phyloP scores from a whole-genome alignment of 768 basidiomycete genomes.

The Leccinum subtestaceum region DNA sequence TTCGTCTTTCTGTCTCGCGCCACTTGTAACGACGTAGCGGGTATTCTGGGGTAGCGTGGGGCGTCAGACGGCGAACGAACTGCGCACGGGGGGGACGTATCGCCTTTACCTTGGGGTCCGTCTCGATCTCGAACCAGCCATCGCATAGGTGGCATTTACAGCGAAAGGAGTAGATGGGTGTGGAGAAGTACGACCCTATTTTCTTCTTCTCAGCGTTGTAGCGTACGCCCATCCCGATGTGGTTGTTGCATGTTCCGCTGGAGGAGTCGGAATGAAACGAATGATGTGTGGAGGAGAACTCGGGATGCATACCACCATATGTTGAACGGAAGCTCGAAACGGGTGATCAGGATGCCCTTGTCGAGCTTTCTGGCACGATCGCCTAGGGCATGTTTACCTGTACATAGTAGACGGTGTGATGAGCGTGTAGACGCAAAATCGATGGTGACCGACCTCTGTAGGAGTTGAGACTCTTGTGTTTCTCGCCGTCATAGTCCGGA shows the following conservation, averaged over 20 bases:
- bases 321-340: slow-evolving; percentile 95
- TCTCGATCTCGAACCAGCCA: slow-evolving; percentile 97
- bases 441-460: slow-evolving; percentile 53
- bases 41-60: slow-evolving; percentile 65
- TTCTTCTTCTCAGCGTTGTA: slow-evolving; percentile 99
- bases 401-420: not conserved
- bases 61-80: not conserved
- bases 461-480: slow-evolving; percentile 70
- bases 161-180: slow-evolving; percentile 90
- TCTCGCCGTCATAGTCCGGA: slow-evolving; percentile 68
- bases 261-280: too few species aligned
- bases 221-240: slow-evolving; percentile 99
- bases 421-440: too few species aligned
- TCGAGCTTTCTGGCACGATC: slow-evolving; percentile 93
- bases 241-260: slow-evolving; percentile 91
- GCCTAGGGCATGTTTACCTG: slow-evolving; percentile 92
- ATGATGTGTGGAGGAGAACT: not conserved
- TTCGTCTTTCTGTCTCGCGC: slow-evolving; percentile 92
- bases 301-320: slow-evolving; percentile 79
- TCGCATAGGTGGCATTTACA: slow-evolving; percentile 98
- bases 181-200: slow-evolving; percentile 91
- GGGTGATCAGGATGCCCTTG: slow-evolving; percentile 91
- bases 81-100: too few species aligned
- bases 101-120: slow-evolving; percentile 82
- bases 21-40: slow-evolving; percentile 86